Base-by-base conservation (phyloP, 179 eudicot genomes). In the Patellifolia procumbens region DNA sequence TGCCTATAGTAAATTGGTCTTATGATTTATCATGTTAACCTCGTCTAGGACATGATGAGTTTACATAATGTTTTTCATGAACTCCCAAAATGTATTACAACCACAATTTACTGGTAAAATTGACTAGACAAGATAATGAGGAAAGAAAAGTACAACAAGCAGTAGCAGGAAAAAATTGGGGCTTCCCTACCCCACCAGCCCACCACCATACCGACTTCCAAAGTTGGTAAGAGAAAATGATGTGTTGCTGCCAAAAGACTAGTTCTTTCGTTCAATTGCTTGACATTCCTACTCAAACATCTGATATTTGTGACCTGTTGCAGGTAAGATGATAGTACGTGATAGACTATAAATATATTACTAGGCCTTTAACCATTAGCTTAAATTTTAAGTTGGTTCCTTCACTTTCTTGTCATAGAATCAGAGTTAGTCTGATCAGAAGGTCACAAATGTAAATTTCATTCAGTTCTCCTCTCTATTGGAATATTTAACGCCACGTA, bases 151-250 rank as follows among this genome's bases (percentile, higher is more conserved):
- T 28, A 46, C 42, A 19, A 10, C n/a, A 19, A 10, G 22, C 28
- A 48, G 42, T 32, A 70, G 60, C 19, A 17, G 60, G 59, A 64
- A 64, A 65, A 62, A 64, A 49, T 26, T 70, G 17, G 8, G 19
- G 20, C 19, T 0, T 0, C 28, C 60, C 15, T 5, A 17, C 43
- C 15, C 55, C 55, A 68, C 37, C 37, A 48, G n/a, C n/a, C n/a
- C 28, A 67, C 37, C 37, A 53, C n/a, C n/a, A 55, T 11, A n/a
- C 35, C n/a, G 48, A 62, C 28, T 48, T 64, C 48, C 5, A 51
- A 19, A 19, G 51, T 67, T 74, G 31, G 78, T 46, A 64, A 1
- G 37, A 29, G 77, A 74, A 39, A 78, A 55, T 32, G 73, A 64
- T 72, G 56, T 2, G 71, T 28, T 52, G 43, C 64, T 22, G 32